Percentiles rank a stretch among this genome's conserved stretches.
These are phyloP conservation scores for Colletotrichum sp. DNA, from an alignment of 2,329 filamentous ascomycete genomes.

Conservation along the genomic window DNA sequence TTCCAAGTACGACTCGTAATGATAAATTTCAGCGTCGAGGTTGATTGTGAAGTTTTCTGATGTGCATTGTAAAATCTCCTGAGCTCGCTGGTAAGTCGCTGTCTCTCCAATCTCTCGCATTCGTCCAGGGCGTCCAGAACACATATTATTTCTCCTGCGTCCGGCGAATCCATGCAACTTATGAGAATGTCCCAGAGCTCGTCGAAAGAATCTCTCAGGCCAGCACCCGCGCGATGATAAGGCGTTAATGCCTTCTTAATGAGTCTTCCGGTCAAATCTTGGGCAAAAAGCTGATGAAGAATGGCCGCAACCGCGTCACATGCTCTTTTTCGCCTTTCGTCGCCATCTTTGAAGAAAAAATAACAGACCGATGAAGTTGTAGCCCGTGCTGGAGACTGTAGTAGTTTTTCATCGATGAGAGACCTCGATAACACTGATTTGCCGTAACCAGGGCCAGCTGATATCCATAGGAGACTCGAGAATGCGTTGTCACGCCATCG, in stretches of 20 bases:
- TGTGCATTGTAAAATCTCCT: too few species aligned
- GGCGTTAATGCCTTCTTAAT: neutral
- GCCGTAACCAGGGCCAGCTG: neutral
- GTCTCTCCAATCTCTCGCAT: neutral
- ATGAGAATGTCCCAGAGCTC: neutral
- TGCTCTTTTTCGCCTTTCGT: neutral
- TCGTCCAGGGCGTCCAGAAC: neutral
- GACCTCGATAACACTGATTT: neutral
- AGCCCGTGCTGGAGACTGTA: neutral
- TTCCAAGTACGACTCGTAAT: too few species aligned
- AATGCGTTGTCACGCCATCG: rapidly evolving
- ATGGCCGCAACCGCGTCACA: neutral
- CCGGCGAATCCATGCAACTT: rapidly evolving
- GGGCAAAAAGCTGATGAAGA: neutral
- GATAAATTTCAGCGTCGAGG: too few species aligned
- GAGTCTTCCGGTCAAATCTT: neutral
- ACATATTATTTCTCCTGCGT: neutral
- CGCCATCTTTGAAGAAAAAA: neutral
- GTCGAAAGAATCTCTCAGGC: neutral
- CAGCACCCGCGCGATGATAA: neutral
- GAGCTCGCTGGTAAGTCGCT: too few species aligned
- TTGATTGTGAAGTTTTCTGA: too few species aligned
- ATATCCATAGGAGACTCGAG: neutral
- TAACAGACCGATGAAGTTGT: neutral
- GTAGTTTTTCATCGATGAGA: neutral